Percentiles rank a stretch among this genome's conserved stretches.
Conservation (phyloP, 2,329 filamentous ascomycete species). For the Ampelomyces quisqualis region DNA sequence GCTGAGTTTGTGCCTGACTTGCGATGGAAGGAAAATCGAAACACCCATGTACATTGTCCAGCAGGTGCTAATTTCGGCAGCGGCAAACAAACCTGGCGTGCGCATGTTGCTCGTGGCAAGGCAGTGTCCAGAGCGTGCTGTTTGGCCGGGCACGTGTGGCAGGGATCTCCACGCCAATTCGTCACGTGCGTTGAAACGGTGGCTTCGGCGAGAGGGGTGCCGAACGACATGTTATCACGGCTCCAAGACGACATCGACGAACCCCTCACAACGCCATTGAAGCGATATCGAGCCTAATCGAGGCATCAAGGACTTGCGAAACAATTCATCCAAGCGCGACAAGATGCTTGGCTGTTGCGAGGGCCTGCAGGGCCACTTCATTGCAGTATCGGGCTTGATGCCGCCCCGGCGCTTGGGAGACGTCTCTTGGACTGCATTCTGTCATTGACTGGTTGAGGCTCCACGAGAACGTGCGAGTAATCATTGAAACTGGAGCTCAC, state of each 20-base stretch:
- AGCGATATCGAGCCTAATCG: not conserved
- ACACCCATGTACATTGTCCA: too few relatives aligned
- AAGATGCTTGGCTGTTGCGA: too few relatives aligned
- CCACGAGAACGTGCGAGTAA: slow-evolving; percentile 11
- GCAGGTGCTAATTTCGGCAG: too few relatives aligned
- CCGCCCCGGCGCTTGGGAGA: not conserved
- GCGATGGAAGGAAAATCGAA: too few relatives aligned
- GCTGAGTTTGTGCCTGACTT: too few relatives aligned
- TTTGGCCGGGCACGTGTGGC: not conserved
- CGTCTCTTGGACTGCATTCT: slow-evolving; percentile 8
- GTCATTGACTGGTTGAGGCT: slow-evolving; percentile 8
- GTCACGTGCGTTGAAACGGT: not conserved
- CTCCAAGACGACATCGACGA: slow-evolving; percentile 1
- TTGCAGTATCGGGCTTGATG: too few relatives aligned
- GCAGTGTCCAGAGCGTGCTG: not conserved
- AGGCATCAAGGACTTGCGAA: too few relatives aligned
- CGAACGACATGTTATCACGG: slow-evolving; percentile 5
- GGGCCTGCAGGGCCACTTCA: too few relatives aligned
- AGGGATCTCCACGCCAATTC: not conserved
- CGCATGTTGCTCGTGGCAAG: not conserved
- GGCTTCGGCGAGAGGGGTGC: slow-evolving; percentile 3
- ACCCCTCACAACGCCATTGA: not conserved
- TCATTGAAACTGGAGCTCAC: slow-evolving; percentile 6
- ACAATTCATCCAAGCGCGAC: slow-evolving; percentile 1
- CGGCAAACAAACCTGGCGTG: too few relatives aligned